A percentile compares a stretch with the other conserved stretches of the same genome.
These are phyloP conservation scores for Persicaria maculosa DNA, from an alignment of 148 eudicot genomes.

Conservation along the genomic window DNA sequence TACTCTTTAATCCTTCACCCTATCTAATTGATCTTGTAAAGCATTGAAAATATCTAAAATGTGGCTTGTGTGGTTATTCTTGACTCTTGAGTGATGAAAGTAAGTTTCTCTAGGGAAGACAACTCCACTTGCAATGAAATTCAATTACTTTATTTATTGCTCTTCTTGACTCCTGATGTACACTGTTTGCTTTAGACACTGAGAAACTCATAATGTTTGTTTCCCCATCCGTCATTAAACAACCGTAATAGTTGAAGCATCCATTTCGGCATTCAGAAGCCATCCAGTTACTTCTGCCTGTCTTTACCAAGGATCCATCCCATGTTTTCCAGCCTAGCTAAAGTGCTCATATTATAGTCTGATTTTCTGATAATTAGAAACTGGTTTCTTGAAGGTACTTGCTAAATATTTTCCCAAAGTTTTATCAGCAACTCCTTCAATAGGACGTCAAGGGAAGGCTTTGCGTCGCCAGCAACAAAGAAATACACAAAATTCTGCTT, in stretches of 20 bases:
- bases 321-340: not conserved
- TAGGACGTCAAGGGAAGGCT: conserved; percentile 96
- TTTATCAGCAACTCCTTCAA: conserved; percentile 45
- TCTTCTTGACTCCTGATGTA: not conserved
- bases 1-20: no score
- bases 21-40: no score
- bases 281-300: not conserved
- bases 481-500: conserved; percentile 19
- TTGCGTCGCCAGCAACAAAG: conserved; percentile 61
- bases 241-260: not conserved
- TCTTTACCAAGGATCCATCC: not conserved
- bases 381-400: conserved; percentile 52
- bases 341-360: not conserved
- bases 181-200: not conserved
- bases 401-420: conserved; percentile 52
- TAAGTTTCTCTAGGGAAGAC: not conserved
- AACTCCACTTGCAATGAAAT: not conserved
- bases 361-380: not conserved
- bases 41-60: no score
- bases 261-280: not conserved
- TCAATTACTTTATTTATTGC: not conserved
- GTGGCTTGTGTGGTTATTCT: no score
- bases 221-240: not conserved
- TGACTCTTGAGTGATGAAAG: not conserved
- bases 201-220: not conserved